phyloP scores from a whole-genome alignment of 2,329 filamentous ascomycete genomes.

The Conoideocrella luteorostrata region DNA sequence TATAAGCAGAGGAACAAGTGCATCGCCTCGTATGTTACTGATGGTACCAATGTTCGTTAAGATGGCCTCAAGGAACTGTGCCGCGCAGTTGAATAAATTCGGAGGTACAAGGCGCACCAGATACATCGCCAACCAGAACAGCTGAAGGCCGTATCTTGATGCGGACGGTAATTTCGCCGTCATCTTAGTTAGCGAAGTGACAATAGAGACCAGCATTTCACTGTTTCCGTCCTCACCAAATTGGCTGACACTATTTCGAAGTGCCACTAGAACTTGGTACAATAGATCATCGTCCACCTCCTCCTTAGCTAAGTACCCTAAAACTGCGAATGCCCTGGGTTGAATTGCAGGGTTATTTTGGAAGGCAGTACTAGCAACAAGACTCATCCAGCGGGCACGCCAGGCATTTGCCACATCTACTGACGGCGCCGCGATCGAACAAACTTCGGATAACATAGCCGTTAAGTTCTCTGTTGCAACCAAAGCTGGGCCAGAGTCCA shows the following conservation, averaged over 20 bases:
- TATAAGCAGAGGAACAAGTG: constrained; percentile 53
- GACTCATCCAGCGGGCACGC: constrained; percentile 67
- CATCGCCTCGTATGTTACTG: constrained; percentile 51
- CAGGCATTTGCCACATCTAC: constrained; percentile 61
- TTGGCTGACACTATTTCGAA: constrained; percentile 58
- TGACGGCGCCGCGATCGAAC: constrained; percentile 55
- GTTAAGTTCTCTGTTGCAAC: constrained; percentile 56
- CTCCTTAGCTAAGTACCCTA: constrained; percentile 65
- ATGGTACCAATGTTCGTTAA: constrained; percentile 57
- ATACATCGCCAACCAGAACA: constrained; percentile 66
- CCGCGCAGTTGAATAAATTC: constrained; percentile 58
- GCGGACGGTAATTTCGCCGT: constrained; percentile 61
- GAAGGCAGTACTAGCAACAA: constrained; percentile 66
- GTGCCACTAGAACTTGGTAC: constrained; percentile 63
- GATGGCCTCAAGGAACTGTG: constrained; percentile 58
- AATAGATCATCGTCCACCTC: constrained; percentile 66
- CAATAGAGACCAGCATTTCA: constrained; percentile 63
- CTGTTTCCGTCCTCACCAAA: constrained; percentile 58
- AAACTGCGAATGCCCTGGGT: constrained; percentile 61
- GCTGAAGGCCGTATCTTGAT: constrained; percentile 60
- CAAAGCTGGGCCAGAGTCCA: constrained; percentile 46
- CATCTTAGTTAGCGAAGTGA: constrained; percentile 64
- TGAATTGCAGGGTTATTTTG: constrained; percentile 68
- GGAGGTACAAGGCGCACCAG: constrained; percentile 58
- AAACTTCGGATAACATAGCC: constrained; percentile 56